Conservation (phyloP, 305 asterid genomes). For the Ilex paraguariensis region DNA sequence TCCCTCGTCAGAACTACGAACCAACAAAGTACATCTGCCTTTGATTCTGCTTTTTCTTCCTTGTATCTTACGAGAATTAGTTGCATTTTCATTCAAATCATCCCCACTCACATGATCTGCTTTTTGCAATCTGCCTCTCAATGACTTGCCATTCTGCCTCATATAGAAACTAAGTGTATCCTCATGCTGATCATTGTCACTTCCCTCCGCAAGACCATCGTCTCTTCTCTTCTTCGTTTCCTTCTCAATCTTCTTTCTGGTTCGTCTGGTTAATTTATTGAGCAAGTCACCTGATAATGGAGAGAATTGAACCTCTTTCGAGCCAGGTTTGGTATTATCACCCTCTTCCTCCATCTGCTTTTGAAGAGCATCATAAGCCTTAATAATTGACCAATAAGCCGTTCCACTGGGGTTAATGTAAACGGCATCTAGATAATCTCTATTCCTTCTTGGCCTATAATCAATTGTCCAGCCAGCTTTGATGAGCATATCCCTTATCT, state of each 20-base stretch:
- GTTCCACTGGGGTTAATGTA: slow-evolving; percentile 5
- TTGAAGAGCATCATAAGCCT: slow-evolving; percentile 4
- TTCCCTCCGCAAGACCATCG: neutral
- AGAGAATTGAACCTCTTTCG: neutral
- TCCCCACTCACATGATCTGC: slow-evolving; percentile 9
- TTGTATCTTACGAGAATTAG: neutral
- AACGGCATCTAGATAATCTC: slow-evolving; percentile 7
- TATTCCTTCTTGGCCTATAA: slow-evolving; percentile 6
- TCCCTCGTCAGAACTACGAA: neutral
- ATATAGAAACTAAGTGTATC: slow-evolving; percentile 26
- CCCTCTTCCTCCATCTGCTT: slow-evolving; percentile 15
- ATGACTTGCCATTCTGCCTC: slow-evolving; percentile 29
- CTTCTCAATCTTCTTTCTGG: neutral
- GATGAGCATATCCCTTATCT: neutral
- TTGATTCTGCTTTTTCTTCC: neutral
- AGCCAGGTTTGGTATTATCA: neutral
- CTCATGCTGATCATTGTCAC: slow-evolving; percentile 28
- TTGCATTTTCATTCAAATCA: slow-evolving; percentile 13
- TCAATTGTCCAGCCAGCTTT: slow-evolving; percentile 2
- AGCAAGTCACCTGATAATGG: neutral
- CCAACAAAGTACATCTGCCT: slow-evolving; percentile 1
- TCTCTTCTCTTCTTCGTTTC: neutral
- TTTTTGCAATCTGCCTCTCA: neutral
- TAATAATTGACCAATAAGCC: slow-evolving; percentile 2
- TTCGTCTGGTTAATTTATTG: slow-evolving; percentile 4